Percentiles rank a stretch among this genome's conserved stretches.
These are phyloP conservation scores for Coemansia sp. DNA, from an alignment of 192 early-diverging fungal genomes.

Conservation along the genomic window DNA sequence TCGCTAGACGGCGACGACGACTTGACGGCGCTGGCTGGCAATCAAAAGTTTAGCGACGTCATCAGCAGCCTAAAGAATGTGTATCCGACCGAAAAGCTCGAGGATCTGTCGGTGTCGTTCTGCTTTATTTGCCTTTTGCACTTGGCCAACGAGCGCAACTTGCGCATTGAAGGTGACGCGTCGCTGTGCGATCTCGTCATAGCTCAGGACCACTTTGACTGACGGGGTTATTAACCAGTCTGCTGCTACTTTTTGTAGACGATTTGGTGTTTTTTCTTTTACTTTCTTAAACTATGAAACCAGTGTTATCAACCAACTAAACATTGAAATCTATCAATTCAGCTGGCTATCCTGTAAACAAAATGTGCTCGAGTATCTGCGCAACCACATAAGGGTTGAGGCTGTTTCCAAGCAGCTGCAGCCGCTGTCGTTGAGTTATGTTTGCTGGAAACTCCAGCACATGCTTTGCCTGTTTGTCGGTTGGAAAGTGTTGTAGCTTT, in stretches of 20 bases:
- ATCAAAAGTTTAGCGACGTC: slow-evolving; percentile 73
- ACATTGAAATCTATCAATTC: neutral
- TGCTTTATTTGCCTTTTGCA: slow-evolving; percentile 98
- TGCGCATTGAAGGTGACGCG: slow-evolving; percentile 61
- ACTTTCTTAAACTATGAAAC: neutral
- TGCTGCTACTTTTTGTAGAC: neutral
- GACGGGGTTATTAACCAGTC: slow-evolving; percentile 7
- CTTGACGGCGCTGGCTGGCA: slow-evolving; percentile 48
- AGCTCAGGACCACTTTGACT: slow-evolving; percentile 49
- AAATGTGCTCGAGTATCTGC: slow-evolving; percentile 25
- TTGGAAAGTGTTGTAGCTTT: slow-evolving; percentile 79
- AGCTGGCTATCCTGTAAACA: slow-evolving; percentile 20
- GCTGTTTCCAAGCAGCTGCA: slow-evolving; percentile 49
- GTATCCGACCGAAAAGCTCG: slow-evolving; percentile 76
- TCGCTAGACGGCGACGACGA: slow-evolving; percentile 13
- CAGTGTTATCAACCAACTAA: neutral
- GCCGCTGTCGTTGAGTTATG: slow-evolving; percentile 30
- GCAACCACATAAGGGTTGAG: slow-evolving; percentile 47
- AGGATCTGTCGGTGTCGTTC: slow-evolving; percentile 94
- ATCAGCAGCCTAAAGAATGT: slow-evolving; percentile 68
- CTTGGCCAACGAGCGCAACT: slow-evolving; percentile 90
- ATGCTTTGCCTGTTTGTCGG: neutral
- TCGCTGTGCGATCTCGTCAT: slow-evolving; percentile 55
- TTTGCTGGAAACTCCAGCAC: slow-evolving; percentile 23
- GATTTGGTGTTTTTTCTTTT: slow-evolving; percentile 7